These are phyloP conservation scores for Monilinia fructicola DNA, from an alignment of 2,329 filamentous ascomycete genomes.

Conservation along the genomic window DNA sequence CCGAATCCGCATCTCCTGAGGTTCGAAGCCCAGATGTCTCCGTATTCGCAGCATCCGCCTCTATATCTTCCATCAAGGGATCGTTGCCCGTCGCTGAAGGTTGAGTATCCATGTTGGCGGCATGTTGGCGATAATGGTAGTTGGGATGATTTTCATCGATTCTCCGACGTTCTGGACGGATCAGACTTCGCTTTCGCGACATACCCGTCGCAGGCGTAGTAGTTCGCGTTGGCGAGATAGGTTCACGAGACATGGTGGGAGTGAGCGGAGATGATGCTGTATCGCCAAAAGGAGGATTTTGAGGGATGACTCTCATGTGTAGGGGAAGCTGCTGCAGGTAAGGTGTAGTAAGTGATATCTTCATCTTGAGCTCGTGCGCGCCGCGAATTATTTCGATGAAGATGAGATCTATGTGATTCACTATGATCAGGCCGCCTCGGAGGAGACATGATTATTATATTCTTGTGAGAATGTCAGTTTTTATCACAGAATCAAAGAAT, in stretches of 20 bases:
- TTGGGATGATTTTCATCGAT: conserved; percentile 88
- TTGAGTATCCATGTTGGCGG: conserved; percentile 84
- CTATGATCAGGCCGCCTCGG: conserved; percentile 51
- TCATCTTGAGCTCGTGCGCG: conserved; percentile 66
- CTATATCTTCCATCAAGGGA: conserved; percentile 76
- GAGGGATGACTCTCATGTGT: conserved; percentile 56
- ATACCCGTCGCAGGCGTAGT: conserved; percentile 43
- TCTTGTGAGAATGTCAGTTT: conserved; percentile 6
- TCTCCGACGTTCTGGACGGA: conserved; percentile 83
- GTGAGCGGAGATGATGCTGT: conserved; percentile 51
- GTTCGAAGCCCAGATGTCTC: conserved; percentile 38
- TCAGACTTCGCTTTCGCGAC: conserved; percentile 78
- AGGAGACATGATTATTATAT: conserved; percentile 54
- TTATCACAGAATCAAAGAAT: background rate
- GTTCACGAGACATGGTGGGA: conserved; percentile 53
- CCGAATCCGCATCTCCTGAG: conserved; percentile 38
- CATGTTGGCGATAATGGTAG: conserved; percentile 93
- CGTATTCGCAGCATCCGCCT: conserved; percentile 46
- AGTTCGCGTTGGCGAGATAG: conserved; percentile 32
- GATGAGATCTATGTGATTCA: conserved; percentile 57
- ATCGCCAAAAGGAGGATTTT: conserved; percentile 58
- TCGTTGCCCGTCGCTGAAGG: conserved; percentile 94
- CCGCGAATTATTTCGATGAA: conserved; percentile 67
- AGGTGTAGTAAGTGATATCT: conserved; percentile 55
- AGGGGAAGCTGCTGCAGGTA: conserved; percentile 30